Evolutionary conservation across 225 moss, liverwort and hornwort species (phyloP).

Genomic region (Climacium dendroides): DNA sequence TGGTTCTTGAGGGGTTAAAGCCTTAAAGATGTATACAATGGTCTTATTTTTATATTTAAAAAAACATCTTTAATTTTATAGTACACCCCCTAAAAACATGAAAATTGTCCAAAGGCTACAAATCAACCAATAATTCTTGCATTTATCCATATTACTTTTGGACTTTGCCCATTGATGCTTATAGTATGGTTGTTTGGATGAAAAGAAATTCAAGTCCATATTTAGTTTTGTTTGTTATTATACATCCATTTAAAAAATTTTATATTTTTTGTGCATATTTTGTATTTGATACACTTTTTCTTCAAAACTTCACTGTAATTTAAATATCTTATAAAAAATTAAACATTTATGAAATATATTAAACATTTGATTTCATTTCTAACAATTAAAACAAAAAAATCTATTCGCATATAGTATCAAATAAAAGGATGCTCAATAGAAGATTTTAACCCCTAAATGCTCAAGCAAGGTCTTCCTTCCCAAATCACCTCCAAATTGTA

Average conservation of each 20-base stretch:
- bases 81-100: no score
- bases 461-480: rapidly evolving
- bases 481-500: neutral
- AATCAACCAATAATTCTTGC: no score
- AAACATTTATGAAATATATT: neutral
- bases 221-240: no score
- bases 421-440: rapidly evolving
- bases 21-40: no score
- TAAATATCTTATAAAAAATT: neutral
- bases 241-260: neutral
- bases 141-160: no score
- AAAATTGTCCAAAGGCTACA: no score
- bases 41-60: no score
- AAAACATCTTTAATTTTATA: no score
- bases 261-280: neutral
- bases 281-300: neutral
- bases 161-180: no score
- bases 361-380: neutral
- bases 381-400: neutral
- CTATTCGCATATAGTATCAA: neutral
- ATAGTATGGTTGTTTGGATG: no score
- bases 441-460: neutral
- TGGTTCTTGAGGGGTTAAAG: no score
- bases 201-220: no score
- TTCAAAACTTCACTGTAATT: neutral